phyloP scores from a whole-genome alignment of 1,284 basidiomycete genomes.

The Austroboletus niveus region DNA sequence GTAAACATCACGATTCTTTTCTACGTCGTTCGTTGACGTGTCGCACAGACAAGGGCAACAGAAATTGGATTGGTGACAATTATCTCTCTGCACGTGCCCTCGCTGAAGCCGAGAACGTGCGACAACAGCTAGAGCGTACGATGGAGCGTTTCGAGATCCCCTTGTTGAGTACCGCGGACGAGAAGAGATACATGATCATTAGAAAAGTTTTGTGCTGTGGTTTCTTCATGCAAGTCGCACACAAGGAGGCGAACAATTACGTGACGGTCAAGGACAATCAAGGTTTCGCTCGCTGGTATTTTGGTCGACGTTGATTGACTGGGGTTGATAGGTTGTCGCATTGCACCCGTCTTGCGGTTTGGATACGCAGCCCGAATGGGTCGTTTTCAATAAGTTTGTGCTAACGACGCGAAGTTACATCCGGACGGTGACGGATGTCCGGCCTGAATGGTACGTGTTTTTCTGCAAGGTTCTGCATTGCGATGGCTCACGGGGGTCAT shows the following conservation, averaged over 20 bases:
- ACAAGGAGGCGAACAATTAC: conserved; percentile 87
- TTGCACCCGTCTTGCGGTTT: conserved; percentile 95
- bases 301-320: not conserved
- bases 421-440: conserved; percentile 87
- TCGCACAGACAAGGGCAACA: conserved; percentile 63
- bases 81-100: conserved; percentile 87
- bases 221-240: conserved; percentile 99
- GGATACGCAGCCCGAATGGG: conserved; percentile 94
- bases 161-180: conserved; percentile 76
- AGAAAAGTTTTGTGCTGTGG: conserved; percentile 87
- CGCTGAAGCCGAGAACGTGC: conserved; percentile 94
- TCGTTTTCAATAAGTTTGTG: conserved; percentile 97
- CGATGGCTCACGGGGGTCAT: not conserved
- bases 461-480: not conserved
- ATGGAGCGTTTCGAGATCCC: conserved; percentile 95
- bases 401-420: conserved; percentile 90
- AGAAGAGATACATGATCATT: conserved; percentile 79
- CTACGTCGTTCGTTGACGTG: conserved; percentile 1
- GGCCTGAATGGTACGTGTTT: conserved; percentile 77
- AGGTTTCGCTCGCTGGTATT: not conserved
- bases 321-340: conserved; percentile 62
- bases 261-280: conserved; percentile 94
- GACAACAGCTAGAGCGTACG: conserved; percentile 82
- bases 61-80: conserved; percentile 92
- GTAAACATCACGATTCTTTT: conserved; percentile 41